Conservation (phyloP, 345 rosid species). For the Dipteronia sinensis region DNA sequence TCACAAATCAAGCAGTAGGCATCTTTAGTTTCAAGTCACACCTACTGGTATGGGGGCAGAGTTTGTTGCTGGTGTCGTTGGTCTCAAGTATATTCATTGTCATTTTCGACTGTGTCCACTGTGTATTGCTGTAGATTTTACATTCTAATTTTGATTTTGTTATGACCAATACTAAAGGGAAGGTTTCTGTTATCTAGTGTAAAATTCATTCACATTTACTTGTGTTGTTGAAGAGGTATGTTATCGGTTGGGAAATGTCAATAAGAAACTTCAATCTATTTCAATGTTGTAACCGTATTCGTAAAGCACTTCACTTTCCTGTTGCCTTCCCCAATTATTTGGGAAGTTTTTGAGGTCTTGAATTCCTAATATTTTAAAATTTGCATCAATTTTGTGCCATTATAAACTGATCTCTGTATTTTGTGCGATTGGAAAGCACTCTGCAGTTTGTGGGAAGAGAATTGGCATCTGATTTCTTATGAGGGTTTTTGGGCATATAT, state of each 20-base stretch:
- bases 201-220: slow-evolving; percentile 30
- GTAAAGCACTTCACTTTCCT: not conserved
- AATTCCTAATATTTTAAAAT: not conserved
- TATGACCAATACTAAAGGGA: slow-evolving; percentile 18
- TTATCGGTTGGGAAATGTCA: slow-evolving; percentile 18
- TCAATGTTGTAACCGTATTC: slow-evolving; percentile 17
- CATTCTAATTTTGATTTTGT: slow-evolving; percentile 31
- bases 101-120: slow-evolving; percentile 10
- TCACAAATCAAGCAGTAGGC: not conserved
- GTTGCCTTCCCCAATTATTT: not conserved
- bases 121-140: slow-evolving; percentile 30
- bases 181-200: slow-evolving; percentile 18
- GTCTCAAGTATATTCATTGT: slow-evolving; percentile 18
- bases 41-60: slow-evolving; percentile 11
- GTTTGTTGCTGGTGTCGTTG: slow-evolving; percentile 4
- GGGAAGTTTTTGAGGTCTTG: not conserved
- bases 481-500: not conserved
- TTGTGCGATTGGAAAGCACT: too few species aligned
- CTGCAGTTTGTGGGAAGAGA: not conserved
- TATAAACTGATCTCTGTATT: not conserved
- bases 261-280: not conserved
- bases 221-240: slow-evolving; percentile 23
- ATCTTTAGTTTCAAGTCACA: slow-evolving; percentile 6
- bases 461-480: not conserved
- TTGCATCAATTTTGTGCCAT: slow-evolving; percentile 1